Base-by-base conservation (phyloP, 1,139 yeast species). In the Magnusiomyces suaveolens region DNA sequence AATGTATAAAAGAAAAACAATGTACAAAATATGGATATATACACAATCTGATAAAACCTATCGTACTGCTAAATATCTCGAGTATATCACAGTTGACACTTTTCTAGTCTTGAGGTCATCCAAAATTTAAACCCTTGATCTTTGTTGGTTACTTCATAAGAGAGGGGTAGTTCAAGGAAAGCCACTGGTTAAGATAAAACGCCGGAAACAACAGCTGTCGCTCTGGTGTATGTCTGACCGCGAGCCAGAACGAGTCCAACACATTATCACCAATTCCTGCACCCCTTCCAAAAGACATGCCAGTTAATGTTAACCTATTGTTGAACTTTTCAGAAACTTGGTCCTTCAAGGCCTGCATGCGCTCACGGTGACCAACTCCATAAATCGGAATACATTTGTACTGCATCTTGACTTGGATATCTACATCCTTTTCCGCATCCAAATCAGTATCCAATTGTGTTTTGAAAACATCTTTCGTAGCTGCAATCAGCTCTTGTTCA, bases 201-300 rank as follows among this genome's bases (percentile, higher is more conserved):
- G 59, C 61, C 3, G 69, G 69, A 57, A 52, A 63, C 18, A 69
- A 61, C 46, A 66, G 60, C 59, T 64, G 60, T 21, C 73, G 58
- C 54, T 68, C 67, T 25, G 58, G 61, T 38, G 63, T 52, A 60
- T 68, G 68, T 39, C 72, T 60, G 4, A 67, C 57, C 1, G 92
- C 94, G 54, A 75, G 80, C 51, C 75, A 76, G 54, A 85, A 75
- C 6, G 86, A 79, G 63, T 82, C 81, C 43, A 78, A 69, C 1
- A 87, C 84, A 61, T 92, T 85, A 68, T 89, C 96, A 1, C 96
- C 96, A 0, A 90, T 90, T 0, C 97, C 97, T 1, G 87, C 81
- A 0, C 96, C 95, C 47, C 78, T 78, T 14, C 89, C 87, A 67
- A 84, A 84, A 1, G 88, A 80, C 80, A 85, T 87, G 0, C 97